phyloP scores from a whole-genome alignment of 345 rosid genomes.

The Gynandropsis gynandra region DNA sequence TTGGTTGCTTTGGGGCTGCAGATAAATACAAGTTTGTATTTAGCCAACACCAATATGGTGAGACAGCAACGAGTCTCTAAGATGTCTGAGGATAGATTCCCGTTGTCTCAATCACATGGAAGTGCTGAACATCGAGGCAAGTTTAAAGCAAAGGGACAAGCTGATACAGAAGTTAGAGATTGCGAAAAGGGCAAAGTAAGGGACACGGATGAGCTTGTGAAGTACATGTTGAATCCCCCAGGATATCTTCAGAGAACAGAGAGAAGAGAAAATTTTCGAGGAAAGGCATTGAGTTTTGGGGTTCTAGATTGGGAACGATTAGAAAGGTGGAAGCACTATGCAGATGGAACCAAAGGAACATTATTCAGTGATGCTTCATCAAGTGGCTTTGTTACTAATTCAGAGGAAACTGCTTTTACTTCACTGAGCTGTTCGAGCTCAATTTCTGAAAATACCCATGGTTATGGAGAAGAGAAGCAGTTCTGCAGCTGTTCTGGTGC shows the following conservation, averaged over 20 bases:
- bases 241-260: slow-evolving; percentile 46
- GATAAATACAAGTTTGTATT: background rate
- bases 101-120: slow-evolving; percentile 8
- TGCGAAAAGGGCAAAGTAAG: slow-evolving; percentile 21
- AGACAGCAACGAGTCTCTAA: slow-evolving; percentile 32
- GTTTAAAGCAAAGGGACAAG: slow-evolving; percentile 22
- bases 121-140: slow-evolving; percentile 29
- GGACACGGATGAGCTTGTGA: slow-evolving; percentile 59
- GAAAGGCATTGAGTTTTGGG: slow-evolving; percentile 67
- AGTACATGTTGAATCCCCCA: slow-evolving; percentile 64
- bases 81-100: slow-evolving; percentile 33
- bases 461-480: slow-evolving; percentile 5
- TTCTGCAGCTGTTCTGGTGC: slow-evolving; percentile 18
- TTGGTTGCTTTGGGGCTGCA: slow-evolving; percentile 16
- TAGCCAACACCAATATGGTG: slow-evolving; percentile 5
- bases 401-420: slow-evolving; percentile 24
- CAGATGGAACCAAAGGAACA: slow-evolving; percentile 23
- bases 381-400: slow-evolving; percentile 4
- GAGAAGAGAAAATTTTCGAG: slow-evolving; percentile 42
- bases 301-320: slow-evolving; percentile 78
- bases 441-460: slow-evolving; percentile 15
- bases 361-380: slow-evolving; percentile 30
- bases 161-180: no score
- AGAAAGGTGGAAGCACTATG: slow-evolving; percentile 42
- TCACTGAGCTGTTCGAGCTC: slow-evolving; percentile 24